Conservation (phyloP, 495 filamentous ascomycete species). For the Cairneyella variabilis region DNA sequence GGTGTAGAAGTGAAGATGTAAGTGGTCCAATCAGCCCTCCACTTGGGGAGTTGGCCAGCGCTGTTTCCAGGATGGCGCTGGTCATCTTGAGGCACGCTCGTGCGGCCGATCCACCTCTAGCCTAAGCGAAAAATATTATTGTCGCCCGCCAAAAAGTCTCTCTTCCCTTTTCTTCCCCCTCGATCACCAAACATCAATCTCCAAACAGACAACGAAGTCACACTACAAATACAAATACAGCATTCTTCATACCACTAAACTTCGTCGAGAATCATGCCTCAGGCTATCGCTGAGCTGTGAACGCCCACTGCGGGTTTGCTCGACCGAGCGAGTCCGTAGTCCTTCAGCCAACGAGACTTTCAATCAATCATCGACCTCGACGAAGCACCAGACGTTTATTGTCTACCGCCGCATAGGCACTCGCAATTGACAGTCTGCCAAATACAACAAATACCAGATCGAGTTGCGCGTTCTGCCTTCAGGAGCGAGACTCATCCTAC, state of each 20-base stretch:
- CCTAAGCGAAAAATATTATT: conserved; percentile 23
- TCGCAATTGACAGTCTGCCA: conserved; percentile 24
- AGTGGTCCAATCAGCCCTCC: too few relatives aligned
- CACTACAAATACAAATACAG: conserved; percentile 43
- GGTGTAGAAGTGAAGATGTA: too few relatives aligned
- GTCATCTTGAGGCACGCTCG: too few relatives aligned
- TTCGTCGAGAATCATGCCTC: conserved; percentile 82
- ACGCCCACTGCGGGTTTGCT: conserved; percentile 70
- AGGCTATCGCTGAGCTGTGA: conserved; percentile 95
- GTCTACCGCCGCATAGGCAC: conserved; percentile 29
- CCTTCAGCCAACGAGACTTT: conserved; percentile 82
- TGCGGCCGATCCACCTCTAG: too few relatives aligned
- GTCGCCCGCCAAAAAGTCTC: conserved; percentile 9
- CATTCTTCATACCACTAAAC: conserved; percentile 38
- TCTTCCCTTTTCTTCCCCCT: conserved; percentile 27
- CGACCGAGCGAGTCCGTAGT: conserved; percentile 51
- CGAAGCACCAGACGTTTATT: conserved; percentile 65
- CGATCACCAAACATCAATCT: conserved; percentile 31
- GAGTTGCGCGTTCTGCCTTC: conserved; percentile 26
- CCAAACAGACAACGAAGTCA: conserved; percentile 66
- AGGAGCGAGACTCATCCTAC: conserved; percentile 45
- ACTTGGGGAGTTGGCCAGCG: too few relatives aligned
- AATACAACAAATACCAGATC: conserved; percentile 27
- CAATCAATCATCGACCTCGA: conserved; percentile 65
- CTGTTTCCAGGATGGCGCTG: too few relatives aligned